Conservation (phyloP, 768 basidiomycete species). For the Boletus edulis region DNA sequence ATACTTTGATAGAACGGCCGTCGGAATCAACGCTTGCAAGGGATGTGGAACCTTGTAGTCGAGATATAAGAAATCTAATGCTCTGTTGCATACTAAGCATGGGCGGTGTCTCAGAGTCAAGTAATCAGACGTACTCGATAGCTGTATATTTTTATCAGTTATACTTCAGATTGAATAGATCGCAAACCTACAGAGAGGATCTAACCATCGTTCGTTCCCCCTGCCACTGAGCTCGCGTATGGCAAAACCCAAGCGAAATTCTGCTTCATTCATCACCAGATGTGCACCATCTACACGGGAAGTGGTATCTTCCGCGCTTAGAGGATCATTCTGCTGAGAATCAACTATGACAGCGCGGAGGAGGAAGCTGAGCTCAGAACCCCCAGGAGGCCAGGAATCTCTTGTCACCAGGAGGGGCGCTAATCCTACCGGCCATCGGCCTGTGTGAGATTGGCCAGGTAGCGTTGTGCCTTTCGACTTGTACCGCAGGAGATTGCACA, state of each 20-base stretch:
- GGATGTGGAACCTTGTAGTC: slow-evolving; percentile 88
- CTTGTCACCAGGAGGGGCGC: slow-evolving; percentile 69
- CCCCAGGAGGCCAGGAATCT: slow-evolving; percentile 87
- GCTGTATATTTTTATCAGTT: slow-evolving; percentile 14
- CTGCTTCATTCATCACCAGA: slow-evolving; percentile 55
- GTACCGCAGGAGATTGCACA: slow-evolving; percentile 23
- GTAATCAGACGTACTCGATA: slow-evolving; percentile 18
- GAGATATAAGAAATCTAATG: slow-evolving; percentile 87
- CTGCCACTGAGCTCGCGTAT: slow-evolving; percentile 69
- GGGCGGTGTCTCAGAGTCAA: background rate
- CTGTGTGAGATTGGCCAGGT: slow-evolving; percentile 18
- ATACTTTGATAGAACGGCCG: slow-evolving; percentile 76
- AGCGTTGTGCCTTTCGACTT: slow-evolving; percentile 12
- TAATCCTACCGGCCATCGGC: slow-evolving; percentile 67
- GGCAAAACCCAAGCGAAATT: slow-evolving; percentile 79
- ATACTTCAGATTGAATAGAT: background rate
- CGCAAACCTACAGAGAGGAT: slow-evolving; percentile 69
- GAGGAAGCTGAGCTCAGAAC: slow-evolving; percentile 79
- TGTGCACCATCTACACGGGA: slow-evolving; percentile 35
- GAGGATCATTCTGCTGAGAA: slow-evolving; percentile 47
- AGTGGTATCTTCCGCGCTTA: slow-evolving; percentile 18
- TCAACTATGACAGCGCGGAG: slow-evolving; percentile 84
- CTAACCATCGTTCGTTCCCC: slow-evolving; percentile 73
- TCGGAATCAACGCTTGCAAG: slow-evolving; percentile 68
- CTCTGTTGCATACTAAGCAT: slow-evolving; percentile 43